Percentiles rank a stretch among this genome's conserved stretches.
These are phyloP conservation scores for Leishmania arabica DNA, from an alignment of 208 protist genomes.

Conservation along the genomic window DNA sequence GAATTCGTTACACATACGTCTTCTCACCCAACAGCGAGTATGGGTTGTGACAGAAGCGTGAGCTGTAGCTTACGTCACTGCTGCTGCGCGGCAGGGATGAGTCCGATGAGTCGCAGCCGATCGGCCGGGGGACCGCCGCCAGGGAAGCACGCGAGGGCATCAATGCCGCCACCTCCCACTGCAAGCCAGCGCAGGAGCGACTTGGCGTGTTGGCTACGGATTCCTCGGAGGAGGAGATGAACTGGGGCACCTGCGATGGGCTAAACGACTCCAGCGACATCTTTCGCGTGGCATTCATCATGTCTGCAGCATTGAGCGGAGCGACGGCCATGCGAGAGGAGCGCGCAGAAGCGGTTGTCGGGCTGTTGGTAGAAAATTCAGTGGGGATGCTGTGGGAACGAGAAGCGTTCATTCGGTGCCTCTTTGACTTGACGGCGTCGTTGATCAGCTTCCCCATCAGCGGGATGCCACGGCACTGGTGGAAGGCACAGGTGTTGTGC, in stretches of 20 bases:
- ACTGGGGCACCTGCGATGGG: background rate
- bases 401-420: too few species aligned
- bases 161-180: constrained; percentile 12
- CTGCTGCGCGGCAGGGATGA: constrained; percentile 19
- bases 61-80: constrained; percentile 18
- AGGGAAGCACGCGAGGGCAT: constrained; percentile 4
- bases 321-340: background rate
- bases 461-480: constrained; percentile 40
- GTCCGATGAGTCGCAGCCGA: constrained; percentile 14
- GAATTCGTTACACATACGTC: constrained; percentile 7
- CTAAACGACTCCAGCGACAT: constrained; percentile 17
- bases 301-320: background rate
- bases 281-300: constrained; percentile 1
- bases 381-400: too few species aligned
- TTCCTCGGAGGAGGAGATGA: constrained; percentile 18
- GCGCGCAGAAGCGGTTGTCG: background rate
- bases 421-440: too few species aligned
- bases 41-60: constrained; percentile 33
- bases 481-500: constrained; percentile 51
- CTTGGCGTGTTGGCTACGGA: constrained; percentile 16
- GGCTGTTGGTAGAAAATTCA: background rate
- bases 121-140: background rate
- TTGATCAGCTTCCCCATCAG: constrained; percentile 32
- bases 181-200: constrained; percentile 13
- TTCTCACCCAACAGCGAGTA: constrained; percentile 27